Evolutionary conservation across 257 asterid genomes (phyloP).

Genomic region (Thymus mandschuricus): DNA sequence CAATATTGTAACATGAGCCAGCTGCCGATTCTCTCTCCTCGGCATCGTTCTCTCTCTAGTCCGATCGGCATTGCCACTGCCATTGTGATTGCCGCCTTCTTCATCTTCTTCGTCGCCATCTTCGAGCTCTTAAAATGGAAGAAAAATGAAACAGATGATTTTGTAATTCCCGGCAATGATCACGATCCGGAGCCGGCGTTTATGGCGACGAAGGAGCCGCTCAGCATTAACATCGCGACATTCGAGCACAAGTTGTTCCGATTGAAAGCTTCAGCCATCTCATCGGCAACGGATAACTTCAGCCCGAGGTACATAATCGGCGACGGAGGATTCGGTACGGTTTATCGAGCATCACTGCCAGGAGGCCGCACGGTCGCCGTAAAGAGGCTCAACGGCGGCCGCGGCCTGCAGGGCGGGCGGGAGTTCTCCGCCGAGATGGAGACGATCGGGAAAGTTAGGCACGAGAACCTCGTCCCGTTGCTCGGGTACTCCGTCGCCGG

Average conservation of each 20-base stretch:
- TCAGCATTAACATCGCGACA: constrained; percentile 79
- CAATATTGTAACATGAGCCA: constrained; percentile 35
- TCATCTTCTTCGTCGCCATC: constrained; percentile 40
- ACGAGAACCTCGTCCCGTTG: constrained; percentile 63
- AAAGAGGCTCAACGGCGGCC: constrained; percentile 71
- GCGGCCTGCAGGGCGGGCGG: constrained; percentile 56
- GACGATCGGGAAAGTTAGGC: constrained; percentile 79
- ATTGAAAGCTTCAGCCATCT: constrained; percentile 58
- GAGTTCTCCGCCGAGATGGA: constrained; percentile 87
- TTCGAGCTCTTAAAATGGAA: constrained; percentile 47
- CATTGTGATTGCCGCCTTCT: constrained; percentile 27
- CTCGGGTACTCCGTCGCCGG: constrained; percentile 68
- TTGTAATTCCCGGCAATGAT: constrained; percentile 24
- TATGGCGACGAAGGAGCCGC: constrained; percentile 49
- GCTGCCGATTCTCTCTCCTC: constrained; percentile 29
- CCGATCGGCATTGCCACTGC: constrained; percentile 23
- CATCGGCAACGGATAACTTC: constrained; percentile 75
- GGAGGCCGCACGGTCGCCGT: constrained; percentile 60
- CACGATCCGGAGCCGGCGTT: too few species aligned
- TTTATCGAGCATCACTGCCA: constrained; percentile 58
- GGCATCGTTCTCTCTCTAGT: constrained; percentile 9
- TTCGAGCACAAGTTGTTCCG: constrained; percentile 67
- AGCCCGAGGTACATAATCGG: constrained; percentile 69
- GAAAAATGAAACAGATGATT: constrained; percentile 41
- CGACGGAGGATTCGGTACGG: constrained; percentile 82